Conservation (phyloP, 2,329 filamentous ascomycete genomes). For the Sarocladium kiliense region DNA sequence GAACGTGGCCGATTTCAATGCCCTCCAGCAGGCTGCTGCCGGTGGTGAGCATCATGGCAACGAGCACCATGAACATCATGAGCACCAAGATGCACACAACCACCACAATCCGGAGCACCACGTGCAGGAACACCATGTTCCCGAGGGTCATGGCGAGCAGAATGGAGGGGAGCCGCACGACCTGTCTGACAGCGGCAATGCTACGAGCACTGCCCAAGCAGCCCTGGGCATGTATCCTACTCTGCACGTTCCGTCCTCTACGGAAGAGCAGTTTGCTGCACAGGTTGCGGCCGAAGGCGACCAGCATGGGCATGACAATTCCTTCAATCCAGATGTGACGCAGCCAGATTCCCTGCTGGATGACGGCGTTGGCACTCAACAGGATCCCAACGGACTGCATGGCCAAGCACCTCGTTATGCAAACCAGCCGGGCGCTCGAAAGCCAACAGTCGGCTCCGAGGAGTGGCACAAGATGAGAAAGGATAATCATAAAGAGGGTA, state of each 20-base stretch:
- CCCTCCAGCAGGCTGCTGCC: conserved; percentile 48
- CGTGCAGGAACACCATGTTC: conserved; percentile 8
- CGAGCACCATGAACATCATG: conserved; percentile 12
- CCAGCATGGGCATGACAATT: conserved; percentile 27
- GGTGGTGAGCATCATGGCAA: conserved; percentile 37
- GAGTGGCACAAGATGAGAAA: conserved; percentile 98
- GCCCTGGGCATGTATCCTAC: conserved; percentile 57
- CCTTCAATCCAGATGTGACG: conserved; percentile 27
- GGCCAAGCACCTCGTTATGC: conserved; percentile 26
- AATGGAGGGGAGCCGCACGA: conserved; percentile 36
- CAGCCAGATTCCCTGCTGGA: conserved; percentile 26
- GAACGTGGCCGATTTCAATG: conserved; percentile 50
- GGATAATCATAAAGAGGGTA: conserved; percentile 98
- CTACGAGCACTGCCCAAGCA: conserved; percentile 55
- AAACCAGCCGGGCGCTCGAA: conserved; percentile 40
- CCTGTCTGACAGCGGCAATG: conserved; percentile 44
- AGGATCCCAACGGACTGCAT: conserved; percentile 35
- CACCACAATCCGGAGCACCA: conserved; percentile 6
- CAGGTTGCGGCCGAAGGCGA: conserved; percentile 34
- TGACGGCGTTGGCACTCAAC: conserved; percentile 22
- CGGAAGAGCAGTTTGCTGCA: conserved; percentile 56
- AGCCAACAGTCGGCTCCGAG: conserved; percentile 89
- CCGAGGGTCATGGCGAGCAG: background rate
- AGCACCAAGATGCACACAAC: conserved; percentile 7
- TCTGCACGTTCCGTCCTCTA: conserved; percentile 51